Base-by-base conservation (phyloP, 768 basidiomycete species). In the Suillus paluster region DNA sequence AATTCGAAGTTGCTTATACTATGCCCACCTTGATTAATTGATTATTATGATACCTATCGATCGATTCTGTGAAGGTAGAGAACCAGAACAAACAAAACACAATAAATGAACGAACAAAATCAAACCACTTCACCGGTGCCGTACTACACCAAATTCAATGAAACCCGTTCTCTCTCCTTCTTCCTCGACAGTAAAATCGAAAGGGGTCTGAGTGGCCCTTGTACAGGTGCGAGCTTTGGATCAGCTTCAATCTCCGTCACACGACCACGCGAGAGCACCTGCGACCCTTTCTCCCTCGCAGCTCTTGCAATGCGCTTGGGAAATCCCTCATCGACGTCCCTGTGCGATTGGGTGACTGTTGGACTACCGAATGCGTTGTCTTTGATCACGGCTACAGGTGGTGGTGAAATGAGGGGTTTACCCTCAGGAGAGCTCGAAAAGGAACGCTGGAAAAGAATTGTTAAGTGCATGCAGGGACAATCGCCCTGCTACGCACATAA, bases 161-260 rank as follows among this genome's bases (percentile, higher is more conserved):
- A n/a, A 1, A n/a, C 27, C 5, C 19, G 30, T 30, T 33, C 30
- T 50, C 11, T 30, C 30, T 30, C 49, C 30, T 33, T 50, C 17
- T 50, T 50, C 27, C 17, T 50, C 12, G 49, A 50, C 49, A 11
- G 5, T n/a, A 50, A 38, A 63, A 63, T 73, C 23, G 73, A 73
- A 8, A 75, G 39, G 15, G 74, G 74, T 4, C 72, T 72, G 19
- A 74, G 69, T 19, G 74, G 73, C 11, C 62, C 74, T 17, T 73
- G 73, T 17, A 75, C 73, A 33, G 73, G 73, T 3, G 73, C 71
- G 38, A 74, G 73, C 61, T 76, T 74, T 15, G 73, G 74, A 41
- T 74, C 71, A n/a, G 64, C 59, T 4, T 62, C 44, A n/a, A 74
- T 74, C 21, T 70, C 69, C 50, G 71, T 69, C 4, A 50, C 65